phyloP scores from a whole-genome alignment of 2,329 filamentous ascomycete genomes.

The Sordariomycetes sp. region DNA sequence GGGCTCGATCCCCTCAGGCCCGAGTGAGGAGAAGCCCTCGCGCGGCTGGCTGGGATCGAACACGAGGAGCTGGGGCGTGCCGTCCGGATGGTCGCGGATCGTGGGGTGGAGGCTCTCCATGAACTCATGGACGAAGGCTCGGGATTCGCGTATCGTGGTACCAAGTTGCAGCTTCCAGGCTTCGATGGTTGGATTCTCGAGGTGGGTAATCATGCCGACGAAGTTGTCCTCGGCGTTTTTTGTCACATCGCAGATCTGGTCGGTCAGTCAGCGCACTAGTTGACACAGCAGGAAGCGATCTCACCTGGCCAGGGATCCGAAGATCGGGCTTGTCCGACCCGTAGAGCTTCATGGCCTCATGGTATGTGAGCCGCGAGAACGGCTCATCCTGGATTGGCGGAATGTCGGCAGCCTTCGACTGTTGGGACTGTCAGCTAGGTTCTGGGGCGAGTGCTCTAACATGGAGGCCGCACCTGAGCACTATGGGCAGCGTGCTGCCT shows the following conservation, averaged over 20 bases:
- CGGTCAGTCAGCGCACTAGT: neutral
- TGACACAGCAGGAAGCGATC: constrained; percentile 10
- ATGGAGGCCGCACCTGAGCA: neutral
- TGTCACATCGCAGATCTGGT: constrained; percentile 2
- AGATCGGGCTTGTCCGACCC: constrained; percentile 91
- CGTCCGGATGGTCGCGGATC: constrained; percentile 61
- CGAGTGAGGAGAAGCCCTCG: constrained; percentile 65
- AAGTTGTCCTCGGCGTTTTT: constrained; percentile 21
- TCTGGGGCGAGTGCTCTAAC: neutral
- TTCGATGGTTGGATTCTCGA: constrained; percentile 62
- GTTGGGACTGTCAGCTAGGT: neutral
- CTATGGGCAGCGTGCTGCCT: constrained; percentile 6
- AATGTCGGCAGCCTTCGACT: neutral
- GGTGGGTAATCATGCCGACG: constrained; percentile 61
- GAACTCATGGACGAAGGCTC: constrained; percentile 55
- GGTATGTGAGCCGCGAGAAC: constrained; percentile 58
- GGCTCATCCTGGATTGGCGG: constrained; percentile 17
- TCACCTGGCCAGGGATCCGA: constrained; percentile 57
- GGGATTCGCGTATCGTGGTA: constrained; percentile 28
- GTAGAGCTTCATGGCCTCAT: constrained; percentile 67
- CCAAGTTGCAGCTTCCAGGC: constrained; percentile 38
- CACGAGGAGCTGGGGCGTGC: constrained; percentile 70
- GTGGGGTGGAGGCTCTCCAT: constrained; percentile 52
- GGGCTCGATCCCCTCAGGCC: constrained; percentile 18
- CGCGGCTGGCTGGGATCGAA: constrained; percentile 65